phyloP scores from a whole-genome alignment of 768 basidiomycete genomes.

The Suillus subalutaceus region DNA sequence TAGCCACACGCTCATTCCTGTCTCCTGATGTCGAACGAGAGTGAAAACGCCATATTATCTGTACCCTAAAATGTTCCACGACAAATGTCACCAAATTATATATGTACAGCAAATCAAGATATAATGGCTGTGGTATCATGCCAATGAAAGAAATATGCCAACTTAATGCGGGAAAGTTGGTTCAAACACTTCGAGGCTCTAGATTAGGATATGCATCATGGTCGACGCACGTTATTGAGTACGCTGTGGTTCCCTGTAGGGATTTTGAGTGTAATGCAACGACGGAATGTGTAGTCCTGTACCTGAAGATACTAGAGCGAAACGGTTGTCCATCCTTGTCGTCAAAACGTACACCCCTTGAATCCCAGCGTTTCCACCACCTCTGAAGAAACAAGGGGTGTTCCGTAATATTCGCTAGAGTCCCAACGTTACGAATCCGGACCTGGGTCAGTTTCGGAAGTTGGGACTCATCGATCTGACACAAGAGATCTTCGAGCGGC shows the following conservation, averaged over 20 bases:
- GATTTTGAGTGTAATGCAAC: neutral
- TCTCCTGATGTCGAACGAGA: neutral
- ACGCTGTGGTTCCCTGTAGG: neutral
- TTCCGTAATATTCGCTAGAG: slow-evolving; percentile 36
- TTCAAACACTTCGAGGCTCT: neutral
- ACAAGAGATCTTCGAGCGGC: slow-evolving; percentile 43
- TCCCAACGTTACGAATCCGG: slow-evolving; percentile 44
- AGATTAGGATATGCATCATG: neutral
- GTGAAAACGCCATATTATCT: neutral
- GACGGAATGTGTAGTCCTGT: neutral
- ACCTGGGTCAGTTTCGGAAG: slow-evolving; percentile 40
- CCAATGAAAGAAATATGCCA: neutral
- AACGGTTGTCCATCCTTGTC: slow-evolving; percentile 33
- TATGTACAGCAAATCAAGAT: neutral
- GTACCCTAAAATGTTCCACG: neutral
- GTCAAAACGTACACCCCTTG: slow-evolving; percentile 33
- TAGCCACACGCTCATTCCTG: slow-evolving; percentile 5
- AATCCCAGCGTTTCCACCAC: slow-evolving; percentile 33
- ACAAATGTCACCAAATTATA: neutral
- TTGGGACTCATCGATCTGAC: slow-evolving; percentile 38
- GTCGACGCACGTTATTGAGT: neutral
- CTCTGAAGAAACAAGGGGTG: slow-evolving; percentile 28
- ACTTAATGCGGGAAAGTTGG: neutral
- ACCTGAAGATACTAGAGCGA: slow-evolving; percentile 13
- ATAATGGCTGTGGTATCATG: neutral